Evolutionary conservation across 208 protist genomes (phyloP).

Genomic region (Trypanosoma melophagium): DNA sequence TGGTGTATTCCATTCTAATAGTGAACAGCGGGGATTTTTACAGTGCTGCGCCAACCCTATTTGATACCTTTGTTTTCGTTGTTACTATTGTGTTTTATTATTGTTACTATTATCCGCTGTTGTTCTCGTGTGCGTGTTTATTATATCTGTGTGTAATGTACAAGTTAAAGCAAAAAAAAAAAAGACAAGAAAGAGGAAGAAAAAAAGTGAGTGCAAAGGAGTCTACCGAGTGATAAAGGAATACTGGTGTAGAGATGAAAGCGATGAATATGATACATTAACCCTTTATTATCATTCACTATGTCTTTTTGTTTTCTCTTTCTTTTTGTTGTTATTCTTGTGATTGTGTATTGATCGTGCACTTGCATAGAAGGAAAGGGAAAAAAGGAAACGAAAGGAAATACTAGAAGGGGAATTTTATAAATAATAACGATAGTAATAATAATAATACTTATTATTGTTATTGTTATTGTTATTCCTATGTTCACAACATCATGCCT

Average conservation of each 20-base stretch:
- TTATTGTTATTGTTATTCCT: background rate
- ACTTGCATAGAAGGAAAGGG: background rate
- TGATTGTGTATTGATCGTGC: background rate
- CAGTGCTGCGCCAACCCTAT: conserved; percentile 13
- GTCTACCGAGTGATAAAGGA: too few relatives aligned
- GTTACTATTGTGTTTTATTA: background rate
- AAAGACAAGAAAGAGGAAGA: background rate
- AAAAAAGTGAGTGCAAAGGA: background rate
- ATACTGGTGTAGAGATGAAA: too few relatives aligned
- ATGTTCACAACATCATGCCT: conserved; percentile 1
- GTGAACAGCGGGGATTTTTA: conserved; percentile 8
- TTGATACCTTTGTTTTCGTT: background rate
- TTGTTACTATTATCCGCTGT: too few relatives aligned
- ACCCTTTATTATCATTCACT: background rate
- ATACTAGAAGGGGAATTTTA: too few relatives aligned
- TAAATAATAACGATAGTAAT: too few relatives aligned
- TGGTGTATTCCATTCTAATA: background rate
- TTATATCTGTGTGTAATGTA: too few relatives aligned
- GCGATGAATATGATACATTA: too few relatives aligned
- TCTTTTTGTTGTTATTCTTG: background rate
- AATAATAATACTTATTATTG: background rate
- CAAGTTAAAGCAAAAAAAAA: too few relatives aligned
- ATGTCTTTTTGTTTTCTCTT: background rate
- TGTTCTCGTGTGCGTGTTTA: too few relatives aligned
- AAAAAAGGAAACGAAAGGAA: too few relatives aligned